Conservation (phyloP, 2,329 filamentous ascomycete species). For the Phyllosticta citrichinensis region DNA sequence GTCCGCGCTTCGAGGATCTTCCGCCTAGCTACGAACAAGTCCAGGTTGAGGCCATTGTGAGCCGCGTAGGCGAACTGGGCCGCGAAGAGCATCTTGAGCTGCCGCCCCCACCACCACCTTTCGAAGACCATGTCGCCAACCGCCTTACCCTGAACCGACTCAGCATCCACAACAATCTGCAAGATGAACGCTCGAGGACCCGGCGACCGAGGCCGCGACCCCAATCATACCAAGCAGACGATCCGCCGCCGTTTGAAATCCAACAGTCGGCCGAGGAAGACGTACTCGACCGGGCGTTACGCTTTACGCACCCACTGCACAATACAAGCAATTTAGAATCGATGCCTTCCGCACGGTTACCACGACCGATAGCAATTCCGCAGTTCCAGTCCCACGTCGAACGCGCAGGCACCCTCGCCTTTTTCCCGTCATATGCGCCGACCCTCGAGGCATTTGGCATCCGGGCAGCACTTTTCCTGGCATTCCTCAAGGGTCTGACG, state of each 20-base stretch:
- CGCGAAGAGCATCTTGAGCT: neutral
- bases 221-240: neutral
- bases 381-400: neutral
- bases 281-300: neutral
- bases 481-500: conserved; percentile 24
- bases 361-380: neutral
- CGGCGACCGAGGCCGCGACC: neutral
- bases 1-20: conserved; percentile 26
- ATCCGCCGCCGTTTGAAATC: neutral
- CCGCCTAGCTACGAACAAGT: conserved; percentile 29
- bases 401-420: conserved; percentile 9
- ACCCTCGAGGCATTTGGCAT: conserved; percentile 21
- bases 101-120: neutral
- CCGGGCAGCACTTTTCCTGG: conserved; percentile 20
- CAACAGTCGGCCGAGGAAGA: neutral
- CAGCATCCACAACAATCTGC: neutral
- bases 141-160: neutral
- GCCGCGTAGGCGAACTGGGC: neutral
- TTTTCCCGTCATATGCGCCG: conserved; percentile 21
- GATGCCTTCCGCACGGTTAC: neutral
- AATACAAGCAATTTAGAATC: neutral
- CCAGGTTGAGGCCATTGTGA: conserved; percentile 7
- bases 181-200: neutral
- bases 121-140: neutral
- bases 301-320: neutral